Evolutionary conservation across 2,329 filamentous ascomycete species (phyloP), one percentile per base, ranked within the genome.

Genomic region (Catunica adiposa): DNA sequence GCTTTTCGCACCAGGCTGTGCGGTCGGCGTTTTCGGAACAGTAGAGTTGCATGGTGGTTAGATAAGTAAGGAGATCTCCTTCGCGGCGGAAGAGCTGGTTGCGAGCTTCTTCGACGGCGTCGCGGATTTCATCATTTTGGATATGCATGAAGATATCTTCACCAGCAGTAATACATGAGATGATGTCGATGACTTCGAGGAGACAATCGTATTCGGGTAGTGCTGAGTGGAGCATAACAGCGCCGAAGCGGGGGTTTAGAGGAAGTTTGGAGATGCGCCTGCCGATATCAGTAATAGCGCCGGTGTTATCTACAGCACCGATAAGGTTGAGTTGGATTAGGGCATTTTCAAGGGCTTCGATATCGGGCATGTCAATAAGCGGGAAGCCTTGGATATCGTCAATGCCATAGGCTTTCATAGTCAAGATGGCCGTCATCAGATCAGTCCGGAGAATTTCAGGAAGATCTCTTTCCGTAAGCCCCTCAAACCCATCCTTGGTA

Each of bases 401-500:
- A 11, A 97, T 82, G 0, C 89, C 89, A 55, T 89, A 79, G 0
- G 90, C 89, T 67, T 95, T 96, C 84, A 98, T 94, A 0, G 86
- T 94, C 8, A 98, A 72, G 1, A 96, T 75, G 0, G 90, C 86
- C 34, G 88, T 84, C 20, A 89, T 79, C 4, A 97, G 77, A 66
- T 98, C 90, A 63, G 87, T 94, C 20, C 92, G 80, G 9, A 96
- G 70, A 9, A 98, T 96, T 66, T 98, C 92, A 0, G 92, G 90
- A 0, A 82, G 77, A 51, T 89, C 89, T 0, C 83, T 77, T 57
- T 86, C 79, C 47, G 84, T 77, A 5, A 96, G 71, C 0, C 71
- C 69, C 8, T 80, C 70, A 66, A 87, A 97, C 2, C 83, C 79
- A 3, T 79, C 75, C 61, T 94, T 81, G 0, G 90, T 94, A 66